Base-by-base conservation (phyloP, 2,329 filamentous ascomycete species). In the Stemphylium vesicarium region DNA sequence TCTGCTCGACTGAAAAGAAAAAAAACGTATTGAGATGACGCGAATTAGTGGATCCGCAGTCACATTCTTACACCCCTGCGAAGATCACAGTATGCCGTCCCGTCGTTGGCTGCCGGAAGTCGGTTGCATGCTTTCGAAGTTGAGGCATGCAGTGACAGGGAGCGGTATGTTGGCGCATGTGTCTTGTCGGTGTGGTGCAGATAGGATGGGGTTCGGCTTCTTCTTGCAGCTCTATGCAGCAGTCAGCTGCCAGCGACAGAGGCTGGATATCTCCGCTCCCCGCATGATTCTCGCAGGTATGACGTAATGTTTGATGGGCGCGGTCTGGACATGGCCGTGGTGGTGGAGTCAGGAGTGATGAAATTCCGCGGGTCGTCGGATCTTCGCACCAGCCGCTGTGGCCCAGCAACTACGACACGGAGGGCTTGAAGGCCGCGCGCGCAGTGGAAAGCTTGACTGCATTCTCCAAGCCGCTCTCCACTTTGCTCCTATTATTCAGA, bases 381-480 rank as follows among this genome's bases (percentile, higher is more conserved):
- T 48, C 35, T 18, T 48, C 35, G 37, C 13, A 32, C 16, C 26
- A 40, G 45, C 45, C 45, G 45, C 9, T n/a, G 24, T 48, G 32
- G 45, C 45, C 26, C 16, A 48, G 39, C 26, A 18, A 32, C 46
- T 40, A 49, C 13, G 18, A 18, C 12, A 16, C 26, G 24, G 37
- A 29, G 26, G 26, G 26, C 2, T 10, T 29, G 9, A 11, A 29
- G 9, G 10, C 26, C 26, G 26, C 26, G 9, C 9, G 26, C 26
- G 10, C 26, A 29, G 26, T 29, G 26, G 26, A 29, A 29, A 29
- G 26, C 9, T 29, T 29, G 26, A 11, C 26, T 29, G 26, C 26
- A 15, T 36, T 26, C 22, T 39, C 48, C 39, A 16, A 38, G 39
- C n/a, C 22, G 5, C 33, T 35, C 43, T 38, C 33, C 33, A 33